Percentiles rank a stretch among this genome's conserved stretches.
Conservation (phyloP, 192 early-diverging fungal species). For the Geosiphon pyriformis region DNA sequence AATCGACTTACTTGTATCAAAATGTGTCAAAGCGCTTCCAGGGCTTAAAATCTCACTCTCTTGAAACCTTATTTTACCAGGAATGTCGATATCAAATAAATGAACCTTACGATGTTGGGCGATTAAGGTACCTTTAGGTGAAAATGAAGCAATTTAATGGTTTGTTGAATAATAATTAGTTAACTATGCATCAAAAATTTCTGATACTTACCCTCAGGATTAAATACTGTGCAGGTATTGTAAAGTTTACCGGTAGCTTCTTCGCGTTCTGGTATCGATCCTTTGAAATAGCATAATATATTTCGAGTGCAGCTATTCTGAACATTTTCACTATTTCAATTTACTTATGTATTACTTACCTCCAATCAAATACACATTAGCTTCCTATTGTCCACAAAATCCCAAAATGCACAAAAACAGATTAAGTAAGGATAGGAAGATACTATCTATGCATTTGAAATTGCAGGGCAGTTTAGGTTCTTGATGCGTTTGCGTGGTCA, state of each 20-base stretch:
- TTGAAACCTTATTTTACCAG: slow-evolving; percentile 86
- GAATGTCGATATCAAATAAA: slow-evolving; percentile 95
- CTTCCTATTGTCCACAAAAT: slow-evolving; percentile 52
- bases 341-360: slow-evolving; percentile 38
- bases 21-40: slow-evolving; percentile 71
- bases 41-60: slow-evolving; percentile 78
- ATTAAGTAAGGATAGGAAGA: background rate
- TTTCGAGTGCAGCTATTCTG: too few relatives aligned
- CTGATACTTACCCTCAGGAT: slow-evolving; percentile 44
- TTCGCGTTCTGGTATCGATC: slow-evolving; percentile 85
- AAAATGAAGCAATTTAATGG: background rate
- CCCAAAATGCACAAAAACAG: background rate
- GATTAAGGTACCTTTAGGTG: slow-evolving; percentile 42
- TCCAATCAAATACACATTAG: slow-evolving; percentile 80
- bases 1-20: slow-evolving; percentile 58
- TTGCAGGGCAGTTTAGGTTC: too few relatives aligned
- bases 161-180: background rate
- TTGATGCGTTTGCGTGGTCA: too few relatives aligned
- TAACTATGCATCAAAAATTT: background rate
- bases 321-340: too few relatives aligned
- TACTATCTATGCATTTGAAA: too few relatives aligned
- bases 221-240: slow-evolving; percentile 81
- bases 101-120: slow-evolving; percentile 79
- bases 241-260: slow-evolving; percentile 50
- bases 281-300: slow-evolving; percentile 11